Evolutionary conservation across 306 rosid genomes (phyloP).

Genomic region (Lathyrus sativus): DNA sequence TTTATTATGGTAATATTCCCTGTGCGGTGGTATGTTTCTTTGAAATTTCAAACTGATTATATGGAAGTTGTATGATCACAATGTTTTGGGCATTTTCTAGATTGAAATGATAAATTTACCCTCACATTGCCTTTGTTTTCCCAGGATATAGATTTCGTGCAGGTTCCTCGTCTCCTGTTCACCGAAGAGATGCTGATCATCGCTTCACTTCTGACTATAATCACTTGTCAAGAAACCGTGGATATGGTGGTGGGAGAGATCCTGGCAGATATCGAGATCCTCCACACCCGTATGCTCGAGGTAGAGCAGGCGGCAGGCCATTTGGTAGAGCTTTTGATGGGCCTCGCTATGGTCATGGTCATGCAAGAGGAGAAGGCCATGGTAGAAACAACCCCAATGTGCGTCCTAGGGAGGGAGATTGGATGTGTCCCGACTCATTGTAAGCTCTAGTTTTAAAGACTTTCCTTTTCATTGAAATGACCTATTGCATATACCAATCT

Average conservation of each 20-base stretch:
- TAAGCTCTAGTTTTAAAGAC: slow-evolving; percentile 47
- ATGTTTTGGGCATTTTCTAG: slow-evolving; percentile 44
- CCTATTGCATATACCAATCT: slow-evolving; percentile 11
- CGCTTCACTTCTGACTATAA: slow-evolving; percentile 64
- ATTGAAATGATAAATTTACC: slow-evolving; percentile 43
- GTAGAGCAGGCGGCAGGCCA: slow-evolving; percentile 72
- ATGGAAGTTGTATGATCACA: slow-evolving; percentile 53
- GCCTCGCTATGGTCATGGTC: slow-evolving; percentile 59
- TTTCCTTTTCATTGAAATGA: slow-evolving; percentile 11
- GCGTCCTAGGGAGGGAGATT: slow-evolving; percentile 92
- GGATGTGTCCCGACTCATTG: slow-evolving; percentile 82
- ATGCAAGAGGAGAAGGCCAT: slow-evolving; percentile 66
- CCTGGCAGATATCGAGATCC: slow-evolving; percentile 71
- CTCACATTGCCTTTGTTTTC: slow-evolving; percentile 56
- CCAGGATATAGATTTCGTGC: slow-evolving; percentile 95
- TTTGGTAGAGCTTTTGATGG: slow-evolving; percentile 72
- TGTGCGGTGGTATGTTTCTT: slow-evolving; percentile 51
- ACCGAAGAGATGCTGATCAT: slow-evolving; percentile 64
- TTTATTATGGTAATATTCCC: slow-evolving; percentile 39
- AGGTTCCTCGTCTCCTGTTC: slow-evolving; percentile 89
- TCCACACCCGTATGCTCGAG: slow-evolving; percentile 74
- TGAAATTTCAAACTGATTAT: slow-evolving; percentile 51
- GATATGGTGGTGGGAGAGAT: slow-evolving; percentile 66
- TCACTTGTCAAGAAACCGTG: slow-evolving; percentile 58
- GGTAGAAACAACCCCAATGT: slow-evolving; percentile 85